A percentile compares a stretch with the other conserved stretches of the same genome.
Evolutionary conservation across 352 stramenopile species (phyloP).

Genomic region (Pythium monospermum): DNA sequence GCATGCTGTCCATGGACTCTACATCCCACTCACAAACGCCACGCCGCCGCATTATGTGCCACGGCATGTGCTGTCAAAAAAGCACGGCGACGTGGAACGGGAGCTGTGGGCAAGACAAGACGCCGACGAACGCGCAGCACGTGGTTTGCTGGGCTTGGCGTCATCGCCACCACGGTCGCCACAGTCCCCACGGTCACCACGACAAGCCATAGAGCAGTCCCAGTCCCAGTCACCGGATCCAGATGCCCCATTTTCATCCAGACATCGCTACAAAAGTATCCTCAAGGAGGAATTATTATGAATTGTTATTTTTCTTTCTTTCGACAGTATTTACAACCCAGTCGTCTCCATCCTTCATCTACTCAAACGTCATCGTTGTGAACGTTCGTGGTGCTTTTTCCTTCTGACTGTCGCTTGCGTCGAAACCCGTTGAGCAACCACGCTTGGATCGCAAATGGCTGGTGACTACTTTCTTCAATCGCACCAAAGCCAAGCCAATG

Average conservation of each 20-base stretch:
- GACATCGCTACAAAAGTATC: slow-evolving; percentile 3
- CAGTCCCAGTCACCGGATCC: not conserved
- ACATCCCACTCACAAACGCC: slow-evolving; percentile 26
- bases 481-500: slow-evolving; percentile 20
- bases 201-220: no score
- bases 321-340: not conserved
- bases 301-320: slow-evolving; percentile 2
- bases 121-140: no score
- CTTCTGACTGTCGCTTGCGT: slow-evolving; percentile 5
- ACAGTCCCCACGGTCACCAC: slow-evolving; percentile 7
- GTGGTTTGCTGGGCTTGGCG: no score
- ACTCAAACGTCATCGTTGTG: no score
- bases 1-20: slow-evolving; percentile 43
- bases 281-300: slow-evolving; percentile 23
- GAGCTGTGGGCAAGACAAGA: slow-evolving; percentile 16
- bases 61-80: slow-evolving; percentile 25
- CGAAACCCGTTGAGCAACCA: slow-evolving; percentile 19
- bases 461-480: slow-evolving; percentile 7
- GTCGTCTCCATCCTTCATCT: no score
- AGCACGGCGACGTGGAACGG: slow-evolving; percentile 18
- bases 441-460: slow-evolving; percentile 17
- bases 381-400: not conserved
- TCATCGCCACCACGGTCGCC: not conserved
- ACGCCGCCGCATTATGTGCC: slow-evolving; percentile 9
- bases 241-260: slow-evolving; percentile 2